These are phyloP conservation scores for Melaleuca quinquenervia DNA, from an alignment of 345 rosid genomes.

Conservation along the genomic window DNA sequence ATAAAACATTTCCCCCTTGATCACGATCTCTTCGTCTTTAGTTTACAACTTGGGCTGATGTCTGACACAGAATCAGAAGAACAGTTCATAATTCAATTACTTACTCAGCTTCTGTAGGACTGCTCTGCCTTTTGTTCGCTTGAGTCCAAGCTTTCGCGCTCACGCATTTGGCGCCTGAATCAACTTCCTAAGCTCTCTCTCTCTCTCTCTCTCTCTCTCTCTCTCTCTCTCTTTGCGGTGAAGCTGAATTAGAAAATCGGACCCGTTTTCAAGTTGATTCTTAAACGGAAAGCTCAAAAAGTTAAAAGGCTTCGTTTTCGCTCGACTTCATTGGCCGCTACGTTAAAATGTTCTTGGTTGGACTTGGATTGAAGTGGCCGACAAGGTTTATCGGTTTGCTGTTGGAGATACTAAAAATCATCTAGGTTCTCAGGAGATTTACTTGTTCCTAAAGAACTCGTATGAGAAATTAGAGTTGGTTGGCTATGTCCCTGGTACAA, in stretches of 20 bases:
- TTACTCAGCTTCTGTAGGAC: too few species aligned
- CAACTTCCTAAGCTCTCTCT: not conserved
- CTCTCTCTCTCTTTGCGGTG: not conserved
- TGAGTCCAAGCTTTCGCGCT: not conserved
- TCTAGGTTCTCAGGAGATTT: constrained; percentile 36
- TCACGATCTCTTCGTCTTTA: not conserved
- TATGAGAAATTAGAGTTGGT: constrained; percentile 34
- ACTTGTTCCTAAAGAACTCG: constrained; percentile 22
- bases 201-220: not conserved
- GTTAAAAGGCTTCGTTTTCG: constrained; percentile 11
- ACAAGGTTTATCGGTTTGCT: constrained; percentile 31
- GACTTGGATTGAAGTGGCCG: constrained; percentile 53
- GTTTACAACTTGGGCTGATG: not conserved
- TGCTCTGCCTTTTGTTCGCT: not conserved
- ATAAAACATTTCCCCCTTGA: not conserved
- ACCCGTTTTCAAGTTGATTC: not conserved
- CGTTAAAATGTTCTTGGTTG: constrained; percentile 48
- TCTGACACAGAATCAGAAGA: not conserved
- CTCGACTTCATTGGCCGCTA: constrained; percentile 13
- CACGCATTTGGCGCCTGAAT: not conserved
- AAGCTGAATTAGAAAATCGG: not conserved
- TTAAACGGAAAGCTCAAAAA: not conserved
- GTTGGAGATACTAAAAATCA: constrained; percentile 39
- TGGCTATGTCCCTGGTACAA: constrained; percentile 59
- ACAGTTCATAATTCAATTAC: not conserved